Percentiles rank a stretch among this genome's conserved stretches.
Conservation (phyloP, 2,329 filamentous ascomycete species). For the Penicillium sp. region DNA sequence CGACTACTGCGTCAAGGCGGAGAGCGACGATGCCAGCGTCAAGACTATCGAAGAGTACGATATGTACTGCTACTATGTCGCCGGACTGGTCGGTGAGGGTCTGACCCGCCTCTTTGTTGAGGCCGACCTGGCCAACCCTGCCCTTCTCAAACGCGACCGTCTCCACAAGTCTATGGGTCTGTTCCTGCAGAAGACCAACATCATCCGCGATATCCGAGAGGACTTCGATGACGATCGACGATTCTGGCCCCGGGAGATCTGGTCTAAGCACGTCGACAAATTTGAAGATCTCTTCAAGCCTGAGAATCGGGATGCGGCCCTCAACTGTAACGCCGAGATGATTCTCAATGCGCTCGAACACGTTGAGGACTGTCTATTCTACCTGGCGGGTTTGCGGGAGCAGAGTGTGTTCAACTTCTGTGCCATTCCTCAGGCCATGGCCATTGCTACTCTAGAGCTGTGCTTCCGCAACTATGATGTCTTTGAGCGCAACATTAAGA, state of each 20-base stretch:
- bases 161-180: constrained; percentile 95
- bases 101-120: constrained; percentile 87
- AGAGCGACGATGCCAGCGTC: constrained; percentile 76
- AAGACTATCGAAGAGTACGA: constrained; percentile 87
- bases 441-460: constrained; percentile 87
- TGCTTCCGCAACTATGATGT: constrained; percentile 89
- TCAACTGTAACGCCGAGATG: constrained; percentile 91
- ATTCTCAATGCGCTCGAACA: constrained; percentile 84
- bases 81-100: constrained; percentile 96
- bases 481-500: constrained; percentile 88
- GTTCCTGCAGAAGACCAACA: constrained; percentile 97
- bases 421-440: constrained; percentile 95
- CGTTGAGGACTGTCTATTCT: constrained; percentile 92
- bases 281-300: constrained; percentile 90
- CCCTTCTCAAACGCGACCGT: constrained; percentile 72
- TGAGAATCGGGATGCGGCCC: constrained; percentile 71
- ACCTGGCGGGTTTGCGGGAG: constrained; percentile 90
- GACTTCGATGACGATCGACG: constrained; percentile 82
- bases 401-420: constrained; percentile 99
- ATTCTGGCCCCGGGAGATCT: constrained; percentile 96
- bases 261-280: constrained; percentile 88
- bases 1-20: constrained; percentile 83
- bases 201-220: constrained; percentile 92
- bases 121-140: constrained; percentile 80
- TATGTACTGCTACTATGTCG: constrained; percentile 96